Evolutionary conservation across 176 grass and related monocot genomes (phyloP), one percentile per base, ranked within the genome.

Genomic region (Secale cereale): DNA sequence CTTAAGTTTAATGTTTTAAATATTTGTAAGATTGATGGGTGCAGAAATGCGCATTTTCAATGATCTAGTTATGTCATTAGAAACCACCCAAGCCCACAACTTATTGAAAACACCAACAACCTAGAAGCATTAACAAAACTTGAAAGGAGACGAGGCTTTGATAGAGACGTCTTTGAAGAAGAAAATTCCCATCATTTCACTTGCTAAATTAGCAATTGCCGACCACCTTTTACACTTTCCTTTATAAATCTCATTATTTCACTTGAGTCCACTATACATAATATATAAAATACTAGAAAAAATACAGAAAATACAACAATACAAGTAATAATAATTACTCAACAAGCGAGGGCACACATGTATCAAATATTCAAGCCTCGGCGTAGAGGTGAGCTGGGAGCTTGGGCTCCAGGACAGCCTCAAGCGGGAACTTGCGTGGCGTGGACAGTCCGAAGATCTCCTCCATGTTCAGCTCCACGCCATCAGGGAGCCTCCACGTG

Each of bases 381-480:
- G 19, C 0, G 8, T 93, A 93, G 35, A 90, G 91, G 52, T 90
- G 64, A 17, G 81, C 64, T 0, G 85, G 62, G 6, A 93, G 91
- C 64, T 81, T 93, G 12, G 91, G 85, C 85, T 87, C 76, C 4
- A 70, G 15, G 8, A 90, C 54, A 6, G 37, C 85, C 64, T 87
- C 70, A 0, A 93, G 77, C 2, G 88, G 87, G 17, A 80, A 82
- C 76, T 87, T 93, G 50, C 74, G 85, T 0, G 85, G 91, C 4
- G 81, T 93, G 14, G 91, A 90, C 39, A 93, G 6, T 7, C 91
- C 91, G 2, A 87, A 93, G 19, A 82, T 90, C 85, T 93, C 91
- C 76, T 94, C 92, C 93, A 92, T 89, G 80, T 32, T 95, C 43
- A 95, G 77, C 57, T 95, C 70, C 80, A 88, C 62, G 6, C 80